Conservation (phyloP, 2,329 filamentous ascomycete species). For the Penicillium italicum region DNA sequence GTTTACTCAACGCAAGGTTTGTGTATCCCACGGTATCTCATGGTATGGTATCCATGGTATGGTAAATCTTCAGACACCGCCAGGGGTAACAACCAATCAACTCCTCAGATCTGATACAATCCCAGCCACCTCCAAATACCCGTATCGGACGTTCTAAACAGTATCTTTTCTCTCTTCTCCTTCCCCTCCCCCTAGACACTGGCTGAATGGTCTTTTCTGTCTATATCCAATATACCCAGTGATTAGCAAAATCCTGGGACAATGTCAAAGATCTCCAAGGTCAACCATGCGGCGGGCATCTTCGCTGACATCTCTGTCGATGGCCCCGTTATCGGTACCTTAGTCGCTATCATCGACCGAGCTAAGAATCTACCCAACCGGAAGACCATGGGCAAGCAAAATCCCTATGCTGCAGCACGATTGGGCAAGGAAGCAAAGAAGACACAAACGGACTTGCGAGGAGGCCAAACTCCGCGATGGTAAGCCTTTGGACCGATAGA, state of each 20-base stretch:
- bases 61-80: conserved; percentile 10
- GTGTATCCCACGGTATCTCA: background rate
- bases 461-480: conserved; percentile 95
- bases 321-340: conserved; percentile 86
- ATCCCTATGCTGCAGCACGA: conserved; percentile 91
- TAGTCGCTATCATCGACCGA: conserved; percentile 87
- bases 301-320: conserved; percentile 92
- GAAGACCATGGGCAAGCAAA: conserved; percentile 97
- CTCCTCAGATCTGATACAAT: background rate
- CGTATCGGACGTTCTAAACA: conserved; percentile 18
- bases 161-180: conserved; percentile 14
- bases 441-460: conserved; percentile 87
- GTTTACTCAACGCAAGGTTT: conserved; percentile 8
- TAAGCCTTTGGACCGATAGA: conserved; percentile 40
- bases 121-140: conserved; percentile 26
- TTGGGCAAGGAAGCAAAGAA: conserved; percentile 97
- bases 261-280: conserved; percentile 52
- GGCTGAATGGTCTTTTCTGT: conserved; percentile 5
- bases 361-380: conserved; percentile 96
- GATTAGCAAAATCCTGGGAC: background rate
- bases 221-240: background rate
- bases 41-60: background rate
- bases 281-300: conserved; percentile 82
- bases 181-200: conserved; percentile 10
- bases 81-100: conserved; percentile 23